These are phyloP conservation scores for Ophiosphaerella herpotricha DNA, from an alignment of 2,329 filamentous ascomycete genomes.

Conservation along the genomic window DNA sequence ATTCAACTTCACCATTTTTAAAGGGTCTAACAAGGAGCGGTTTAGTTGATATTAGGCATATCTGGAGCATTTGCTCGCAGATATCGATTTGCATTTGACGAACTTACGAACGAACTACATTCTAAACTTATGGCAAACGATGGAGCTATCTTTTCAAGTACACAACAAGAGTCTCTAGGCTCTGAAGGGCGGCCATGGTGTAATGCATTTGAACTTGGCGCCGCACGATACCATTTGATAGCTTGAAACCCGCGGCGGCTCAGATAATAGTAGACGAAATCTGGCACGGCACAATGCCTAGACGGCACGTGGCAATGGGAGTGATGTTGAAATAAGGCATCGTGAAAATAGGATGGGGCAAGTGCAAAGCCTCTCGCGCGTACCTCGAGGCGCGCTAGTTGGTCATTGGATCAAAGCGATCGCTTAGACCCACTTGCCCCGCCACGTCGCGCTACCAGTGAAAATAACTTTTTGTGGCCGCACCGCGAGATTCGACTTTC, in stretches of 20 bases:
- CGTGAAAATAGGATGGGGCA: not conserved
- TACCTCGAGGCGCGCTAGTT: not conserved
- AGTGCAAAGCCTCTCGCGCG: not conserved
- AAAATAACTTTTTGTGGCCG: conserved; percentile 37
- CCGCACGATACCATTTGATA: conserved; percentile 46
- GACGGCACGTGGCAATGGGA: too few relatives aligned
- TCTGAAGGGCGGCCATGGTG: conserved; percentile 19
- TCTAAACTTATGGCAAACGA: conserved; percentile 14
- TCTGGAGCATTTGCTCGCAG: conserved; percentile 38
- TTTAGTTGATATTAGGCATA: conserved; percentile 33
- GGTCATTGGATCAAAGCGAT: not conserved
- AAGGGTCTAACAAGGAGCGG: conserved; percentile 27
- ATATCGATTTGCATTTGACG: conserved; percentile 43
- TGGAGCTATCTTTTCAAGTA: conserved; percentile 6
- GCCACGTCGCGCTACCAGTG: conserved; percentile 12
- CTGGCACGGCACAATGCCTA: not conserved
- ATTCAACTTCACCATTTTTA: not conserved
- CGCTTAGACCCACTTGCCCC: conserved; percentile 6
- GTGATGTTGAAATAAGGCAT: conserved; percentile 22
- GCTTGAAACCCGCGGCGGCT: conserved; percentile 22
- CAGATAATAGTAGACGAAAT: conserved; percentile 12
- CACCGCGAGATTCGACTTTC: conserved; percentile 34
- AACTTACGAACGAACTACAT: conserved; percentile 32
- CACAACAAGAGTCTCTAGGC: conserved; percentile 3
- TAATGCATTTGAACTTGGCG: conserved; percentile 30